Conservation (phyloP, 495 filamentous ascomycete species). For the Hypoxylon fragiforme region DNA sequence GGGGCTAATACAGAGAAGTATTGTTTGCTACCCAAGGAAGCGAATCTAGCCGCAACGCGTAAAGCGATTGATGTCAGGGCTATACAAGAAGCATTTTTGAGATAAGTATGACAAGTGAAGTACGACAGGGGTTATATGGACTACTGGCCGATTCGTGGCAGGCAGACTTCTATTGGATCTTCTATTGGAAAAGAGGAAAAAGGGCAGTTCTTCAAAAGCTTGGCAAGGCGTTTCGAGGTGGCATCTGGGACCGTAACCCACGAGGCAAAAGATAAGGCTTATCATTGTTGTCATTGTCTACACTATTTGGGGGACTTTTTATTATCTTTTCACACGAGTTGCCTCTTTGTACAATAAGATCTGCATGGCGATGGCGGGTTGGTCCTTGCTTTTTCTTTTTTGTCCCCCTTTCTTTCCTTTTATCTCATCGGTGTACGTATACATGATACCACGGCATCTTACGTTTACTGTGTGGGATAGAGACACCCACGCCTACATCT, state of each 20-base stretch:
- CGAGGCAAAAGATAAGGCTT: constrained; percentile 33
- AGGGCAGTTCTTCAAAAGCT: constrained; percentile 19
- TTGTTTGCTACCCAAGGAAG: background rate
- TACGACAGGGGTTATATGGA: constrained; percentile 22
- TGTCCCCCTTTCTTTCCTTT: background rate
- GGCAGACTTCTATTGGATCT: no score
- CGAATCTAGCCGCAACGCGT: constrained; percentile 3
- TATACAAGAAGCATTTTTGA: constrained; percentile 22
- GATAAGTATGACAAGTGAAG: constrained; percentile 13
- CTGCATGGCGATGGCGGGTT: constrained; percentile 26
- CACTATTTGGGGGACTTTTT: no score
- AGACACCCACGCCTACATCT: background rate
- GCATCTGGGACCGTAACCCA: constrained; percentile 28
- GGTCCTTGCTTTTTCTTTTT: no score
- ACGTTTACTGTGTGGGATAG: constrained; percentile 3
- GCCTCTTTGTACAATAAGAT: constrained; percentile 34
- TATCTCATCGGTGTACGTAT: constrained; percentile 17
- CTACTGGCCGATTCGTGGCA: constrained; percentile 5
- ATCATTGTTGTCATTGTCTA: no score
- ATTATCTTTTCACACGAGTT: constrained; percentile 11
- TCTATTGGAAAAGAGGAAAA: constrained; percentile 13
- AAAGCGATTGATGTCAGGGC: constrained; percentile 5
- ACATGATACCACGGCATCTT: constrained; percentile 35
- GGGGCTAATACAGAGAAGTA: no score
- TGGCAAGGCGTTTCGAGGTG: constrained; percentile 35